A percentile compares a stretch with the other conserved stretches of the same genome.
Conservation (phyloP, 2,329 filamentous ascomycete genomes). For the Chaetomium strumarium region DNA sequence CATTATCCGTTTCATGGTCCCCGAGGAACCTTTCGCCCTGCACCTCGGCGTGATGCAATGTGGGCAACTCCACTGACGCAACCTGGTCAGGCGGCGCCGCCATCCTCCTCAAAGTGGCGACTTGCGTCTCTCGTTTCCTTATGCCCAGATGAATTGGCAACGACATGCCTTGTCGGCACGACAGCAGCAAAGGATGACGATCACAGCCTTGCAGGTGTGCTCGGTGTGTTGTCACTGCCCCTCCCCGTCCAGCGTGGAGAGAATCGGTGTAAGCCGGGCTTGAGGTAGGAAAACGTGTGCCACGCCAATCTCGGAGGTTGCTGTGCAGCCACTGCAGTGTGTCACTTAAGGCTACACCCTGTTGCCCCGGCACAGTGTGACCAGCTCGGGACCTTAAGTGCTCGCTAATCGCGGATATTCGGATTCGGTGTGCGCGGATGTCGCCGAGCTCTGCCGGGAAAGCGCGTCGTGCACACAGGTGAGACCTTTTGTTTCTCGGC, state of each 20-base stretch:
- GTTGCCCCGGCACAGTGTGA: neutral
- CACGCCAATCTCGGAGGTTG: neutral
- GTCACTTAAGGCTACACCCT: neutral
- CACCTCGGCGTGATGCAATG: slow-evolving; percentile 5
- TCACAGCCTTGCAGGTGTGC: neutral
- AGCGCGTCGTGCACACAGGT: slow-evolving; percentile 5
- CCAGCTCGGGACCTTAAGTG: neutral
- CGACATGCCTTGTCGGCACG: neutral
- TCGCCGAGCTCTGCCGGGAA: slow-evolving; percentile 15
- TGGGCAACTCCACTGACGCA: slow-evolving; percentile 12
- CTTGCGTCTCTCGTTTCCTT: slow-evolving; percentile 8
- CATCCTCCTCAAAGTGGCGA: slow-evolving; percentile 14
- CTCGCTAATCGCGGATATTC: slow-evolving; percentile 2
- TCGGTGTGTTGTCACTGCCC: slow-evolving; percentile 6
- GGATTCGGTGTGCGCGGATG: slow-evolving; percentile 11
- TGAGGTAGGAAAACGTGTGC: neutral
- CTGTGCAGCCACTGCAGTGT: neutral
- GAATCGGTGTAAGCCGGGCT: neutral
- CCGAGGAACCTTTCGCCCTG: neutral
- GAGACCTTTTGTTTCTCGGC: slow-evolving; percentile 5
- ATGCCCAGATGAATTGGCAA: slow-evolving; percentile 20
- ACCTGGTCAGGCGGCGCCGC: neutral
- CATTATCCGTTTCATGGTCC: neutral
- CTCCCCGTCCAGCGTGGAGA: neutral
- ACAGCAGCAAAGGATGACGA: neutral